These are phyloP conservation scores for Metschnikowia henanensis DNA, from an alignment of 805 yeast species.

Conservation along the genomic window DNA sequence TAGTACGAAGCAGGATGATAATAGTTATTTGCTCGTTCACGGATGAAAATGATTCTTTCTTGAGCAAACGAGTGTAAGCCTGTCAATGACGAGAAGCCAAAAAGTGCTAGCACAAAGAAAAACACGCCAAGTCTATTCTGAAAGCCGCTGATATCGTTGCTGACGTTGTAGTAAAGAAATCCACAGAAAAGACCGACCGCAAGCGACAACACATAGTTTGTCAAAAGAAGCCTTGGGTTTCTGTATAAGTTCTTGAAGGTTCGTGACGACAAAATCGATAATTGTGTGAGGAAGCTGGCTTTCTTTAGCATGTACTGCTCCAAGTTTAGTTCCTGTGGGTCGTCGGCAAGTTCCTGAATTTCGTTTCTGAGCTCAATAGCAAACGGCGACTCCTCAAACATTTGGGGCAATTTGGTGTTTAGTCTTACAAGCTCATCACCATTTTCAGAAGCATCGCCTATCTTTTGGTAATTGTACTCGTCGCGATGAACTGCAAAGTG, in stretches of 20 bases:
- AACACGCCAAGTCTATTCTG: conserved; percentile 94
- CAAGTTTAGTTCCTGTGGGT: conserved; percentile 28
- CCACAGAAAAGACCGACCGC: conserved; percentile 85
- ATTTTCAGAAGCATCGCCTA: conserved; percentile 18
- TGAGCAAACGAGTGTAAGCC: conserved; percentile 86
- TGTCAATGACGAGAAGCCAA: conserved; percentile 92
- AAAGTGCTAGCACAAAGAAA: conserved; percentile 85
- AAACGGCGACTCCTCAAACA: conserved; percentile 39
- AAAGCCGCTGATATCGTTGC: conserved; percentile 92
- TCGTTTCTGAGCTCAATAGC: conserved; percentile 42
- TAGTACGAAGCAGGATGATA: conserved; percentile 88
- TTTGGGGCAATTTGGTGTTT: conserved; percentile 29
- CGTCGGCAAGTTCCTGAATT: conserved; percentile 28
- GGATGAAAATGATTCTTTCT: conserved; percentile 84
- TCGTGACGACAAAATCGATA: conserved; percentile 74
- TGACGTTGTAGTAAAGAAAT: conserved; percentile 74
- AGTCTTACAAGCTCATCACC: conserved; percentile 22
- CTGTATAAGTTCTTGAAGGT: conserved; percentile 92
- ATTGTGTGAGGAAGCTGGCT: conserved; percentile 65
- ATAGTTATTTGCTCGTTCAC: conserved; percentile 94
- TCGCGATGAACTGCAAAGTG: conserved; percentile 82
- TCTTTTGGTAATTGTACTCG: conserved; percentile 46
- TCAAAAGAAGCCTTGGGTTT: conserved; percentile 83
- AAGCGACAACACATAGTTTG: conserved; percentile 78
- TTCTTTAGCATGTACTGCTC: conserved; percentile 37